Percentiles rank a stretch among this genome's conserved stretches.
Evolutionary conservation across 352 stramenopile genomes (phyloP).

Genomic region (Globisporangium echinulatum): DNA sequence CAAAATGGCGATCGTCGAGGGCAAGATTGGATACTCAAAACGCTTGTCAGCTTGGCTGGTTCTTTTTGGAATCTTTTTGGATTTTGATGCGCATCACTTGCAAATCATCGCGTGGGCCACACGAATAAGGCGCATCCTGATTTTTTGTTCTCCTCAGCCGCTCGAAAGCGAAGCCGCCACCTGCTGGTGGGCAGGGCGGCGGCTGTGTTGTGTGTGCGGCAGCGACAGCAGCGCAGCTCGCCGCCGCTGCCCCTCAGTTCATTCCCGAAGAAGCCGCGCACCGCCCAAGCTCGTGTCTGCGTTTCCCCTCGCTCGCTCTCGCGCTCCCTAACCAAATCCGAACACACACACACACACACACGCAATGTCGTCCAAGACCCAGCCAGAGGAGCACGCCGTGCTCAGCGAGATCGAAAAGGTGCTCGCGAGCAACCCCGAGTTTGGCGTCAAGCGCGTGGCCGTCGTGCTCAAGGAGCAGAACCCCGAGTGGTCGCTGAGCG

Average conservation of each 20-base stretch:
- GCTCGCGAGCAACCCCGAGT: conserved; percentile 54
- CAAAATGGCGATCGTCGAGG: too few species aligned
- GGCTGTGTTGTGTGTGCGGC: too few species aligned
- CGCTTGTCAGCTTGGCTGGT: too few species aligned
- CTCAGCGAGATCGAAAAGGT: conserved; percentile 46
- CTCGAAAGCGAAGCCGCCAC: too few species aligned
- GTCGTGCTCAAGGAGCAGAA: conserved; percentile 55
- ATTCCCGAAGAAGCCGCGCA: conserved; percentile 7
- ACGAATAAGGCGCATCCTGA: neutral
- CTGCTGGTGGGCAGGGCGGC: too few species aligned
- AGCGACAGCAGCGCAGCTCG: neutral
- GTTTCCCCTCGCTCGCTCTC: too few species aligned
- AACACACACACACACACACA: neutral
- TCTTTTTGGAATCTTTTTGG: neutral
- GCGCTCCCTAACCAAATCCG: neutral
- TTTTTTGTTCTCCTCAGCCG: conserved; percentile 4
- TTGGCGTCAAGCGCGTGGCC: conserved; percentile 64
- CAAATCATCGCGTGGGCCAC: neutral
- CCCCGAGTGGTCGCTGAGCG: conserved; percentile 59
- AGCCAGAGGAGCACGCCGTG: conserved; percentile 61
- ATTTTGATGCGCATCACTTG: neutral
- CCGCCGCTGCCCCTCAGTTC: neutral
- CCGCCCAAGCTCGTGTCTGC: neutral
- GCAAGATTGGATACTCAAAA: too few species aligned
- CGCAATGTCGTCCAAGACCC: conserved; percentile 45